A percentile compares a stretch with the other conserved stretches of the same genome.
phyloP scores from a whole-genome alignment of 2,329 filamentous ascomycete species.

The Zalaria sp. region DNA sequence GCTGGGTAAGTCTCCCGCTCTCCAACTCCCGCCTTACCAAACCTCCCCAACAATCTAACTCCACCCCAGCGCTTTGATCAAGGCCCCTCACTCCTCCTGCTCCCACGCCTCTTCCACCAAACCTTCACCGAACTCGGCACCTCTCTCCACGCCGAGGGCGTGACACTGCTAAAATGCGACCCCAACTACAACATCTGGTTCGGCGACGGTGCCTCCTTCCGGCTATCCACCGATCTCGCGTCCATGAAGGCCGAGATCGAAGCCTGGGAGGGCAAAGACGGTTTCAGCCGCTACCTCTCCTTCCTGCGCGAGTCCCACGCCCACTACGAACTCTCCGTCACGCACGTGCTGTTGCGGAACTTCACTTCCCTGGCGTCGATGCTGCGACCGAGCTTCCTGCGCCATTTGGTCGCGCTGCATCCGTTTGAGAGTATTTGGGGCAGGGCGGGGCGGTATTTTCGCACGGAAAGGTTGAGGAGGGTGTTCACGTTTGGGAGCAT shows the following conservation, averaged over 20 bases:
- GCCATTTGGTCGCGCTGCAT: conserved; percentile 46
- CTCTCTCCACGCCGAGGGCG: conserved; percentile 48
- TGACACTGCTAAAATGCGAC: conserved; percentile 56
- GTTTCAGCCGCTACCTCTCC: conserved; percentile 53
- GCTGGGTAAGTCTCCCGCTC: conserved; percentile 22
- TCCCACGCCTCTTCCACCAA: conserved; percentile 56
- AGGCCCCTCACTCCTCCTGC: conserved; percentile 58
- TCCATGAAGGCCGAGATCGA: conserved; percentile 59
- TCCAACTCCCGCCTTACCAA: no score
- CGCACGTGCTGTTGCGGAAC: conserved; percentile 52
- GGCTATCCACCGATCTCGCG: conserved; percentile 52
- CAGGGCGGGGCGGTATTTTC: conserved; percentile 53
- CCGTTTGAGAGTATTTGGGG: conserved; percentile 59
- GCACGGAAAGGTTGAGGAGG: conserved; percentile 51
- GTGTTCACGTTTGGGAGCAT: conserved; percentile 69
- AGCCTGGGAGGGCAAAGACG: conserved; percentile 56
- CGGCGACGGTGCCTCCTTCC: conserved; percentile 49
- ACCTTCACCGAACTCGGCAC: conserved; percentile 57
- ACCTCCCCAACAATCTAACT: not conserved
- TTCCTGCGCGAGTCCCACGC: conserved; percentile 54
- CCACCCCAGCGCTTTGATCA: conserved; percentile 51
- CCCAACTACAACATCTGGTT: conserved; percentile 68
- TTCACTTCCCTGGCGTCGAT: conserved; percentile 48
- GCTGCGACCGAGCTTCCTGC: conserved; percentile 43
- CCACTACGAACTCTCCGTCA: conserved; percentile 56